Conservation (phyloP, 2,329 filamentous ascomycete genomes). For the Curvularia sp. region DNA sequence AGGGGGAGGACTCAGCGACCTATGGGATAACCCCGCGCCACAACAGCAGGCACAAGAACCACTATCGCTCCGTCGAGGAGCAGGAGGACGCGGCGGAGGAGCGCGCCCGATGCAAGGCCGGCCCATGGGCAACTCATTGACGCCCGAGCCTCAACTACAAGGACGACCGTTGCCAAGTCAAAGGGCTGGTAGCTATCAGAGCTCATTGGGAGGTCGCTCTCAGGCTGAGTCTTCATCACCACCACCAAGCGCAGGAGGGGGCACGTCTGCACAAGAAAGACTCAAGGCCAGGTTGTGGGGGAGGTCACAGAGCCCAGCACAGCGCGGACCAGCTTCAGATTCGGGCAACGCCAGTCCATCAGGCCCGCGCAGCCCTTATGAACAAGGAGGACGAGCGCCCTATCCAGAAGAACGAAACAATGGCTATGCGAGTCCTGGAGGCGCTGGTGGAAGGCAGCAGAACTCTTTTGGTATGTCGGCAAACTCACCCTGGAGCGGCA, state of each 20-base stretch:
- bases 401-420: slow-evolving; percentile 47
- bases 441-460: slow-evolving; percentile 40
- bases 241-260: slow-evolving; percentile 51
- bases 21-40: slow-evolving; percentile 61
- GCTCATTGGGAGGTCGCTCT: slow-evolving; percentile 49
- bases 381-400: slow-evolving; percentile 26
- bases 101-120: slow-evolving; percentile 37
- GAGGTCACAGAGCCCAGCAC: slow-evolving; percentile 64
- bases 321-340: slow-evolving; percentile 35
- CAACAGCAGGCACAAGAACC: slow-evolving; percentile 51
- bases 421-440: slow-evolving; percentile 37
- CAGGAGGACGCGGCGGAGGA: slow-evolving; percentile 54
- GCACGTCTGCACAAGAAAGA: slow-evolving; percentile 76
- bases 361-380: slow-evolving; percentile 30
- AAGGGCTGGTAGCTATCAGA: slow-evolving; percentile 77
- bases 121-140: slow-evolving; percentile 41
- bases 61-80: slow-evolving; percentile 52
- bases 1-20: slow-evolving; percentile 63
- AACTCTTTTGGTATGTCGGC: slow-evolving; percentile 38
- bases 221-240: slow-evolving; percentile 46
- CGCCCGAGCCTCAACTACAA: slow-evolving; percentile 48
- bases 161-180: slow-evolving; percentile 74
- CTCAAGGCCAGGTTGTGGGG: slow-evolving; percentile 82
- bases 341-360: slow-evolving; percentile 22
- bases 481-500: slow-evolving; percentile 45